Base-by-base conservation (phyloP, 2,329 filamentous ascomycete genomes). In the Fusarium sp. region DNA sequence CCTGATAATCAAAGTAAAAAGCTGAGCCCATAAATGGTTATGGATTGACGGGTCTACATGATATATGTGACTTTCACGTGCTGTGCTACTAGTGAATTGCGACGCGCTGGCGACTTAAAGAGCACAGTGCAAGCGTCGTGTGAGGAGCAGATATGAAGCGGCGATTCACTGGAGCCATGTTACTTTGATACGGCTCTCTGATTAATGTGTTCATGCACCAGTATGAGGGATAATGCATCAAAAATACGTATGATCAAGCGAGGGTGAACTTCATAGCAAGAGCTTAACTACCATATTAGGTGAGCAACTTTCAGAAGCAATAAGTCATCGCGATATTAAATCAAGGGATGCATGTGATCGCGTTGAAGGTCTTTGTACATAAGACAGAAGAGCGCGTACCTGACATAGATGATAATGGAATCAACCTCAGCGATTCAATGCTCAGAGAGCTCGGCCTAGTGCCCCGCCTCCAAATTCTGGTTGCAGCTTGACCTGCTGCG, bases 1-100 rank as follows among this genome's bases (percentile, higher is more conserved):
- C 51, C 51, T 42, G 50, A 54, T 58, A 68, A 52, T 58, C 57
- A 66, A 61, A 66, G 36, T 55, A 52, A 58, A 43, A 40, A 66
- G 46, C 36, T 29, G 33, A 66, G 41, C 31, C 49, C 29, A 36
- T 49, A 29, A n/a, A 33, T 29, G 47, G 23, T 49, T 61, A 52
- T 40, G 52, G 43, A 61, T 46, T 50, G 13, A 39, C 11, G 29
- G 36, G 37, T 29, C 40, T 35, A 31, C 11, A 20, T 35, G 18
- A 17, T 23, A 5, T 27, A 13, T 29, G 60, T 9, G n/a, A n/a
- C n/a, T n/a, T n/a, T n/a, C n/a, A n/a, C 31, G 36, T 25, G 42
- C 29, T 41, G n/a, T 27, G 9, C 6, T 21, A 5, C 20, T 8
- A 27, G 11, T n/a, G 14, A 20, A 14, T 17, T 11, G 14, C 17